Conservation (phyloP, 2,329 filamentous ascomycete species). For the Coleophoma cylindrospora region DNA sequence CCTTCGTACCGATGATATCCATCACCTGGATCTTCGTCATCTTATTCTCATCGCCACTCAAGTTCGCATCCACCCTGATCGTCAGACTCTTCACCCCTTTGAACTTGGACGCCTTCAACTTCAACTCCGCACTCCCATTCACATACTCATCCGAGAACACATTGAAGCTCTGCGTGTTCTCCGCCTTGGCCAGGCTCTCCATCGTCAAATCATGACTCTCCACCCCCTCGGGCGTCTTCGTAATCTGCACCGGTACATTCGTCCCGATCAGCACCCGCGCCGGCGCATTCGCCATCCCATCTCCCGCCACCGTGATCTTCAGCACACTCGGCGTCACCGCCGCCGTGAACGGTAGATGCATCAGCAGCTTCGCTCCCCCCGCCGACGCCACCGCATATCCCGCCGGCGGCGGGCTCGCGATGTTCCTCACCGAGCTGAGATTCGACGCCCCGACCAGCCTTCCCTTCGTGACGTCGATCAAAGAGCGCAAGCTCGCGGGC, state of each 20-base stretch:
- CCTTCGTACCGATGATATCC: conserved; percentile 20
- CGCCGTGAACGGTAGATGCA: conserved; percentile 19
- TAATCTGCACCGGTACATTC: conserved; percentile 16
- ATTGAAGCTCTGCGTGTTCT: conserved; percentile 21
- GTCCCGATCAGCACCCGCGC: conserved; percentile 19
- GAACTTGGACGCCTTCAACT: conserved; percentile 24
- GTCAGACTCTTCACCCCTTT: conserved; percentile 20
- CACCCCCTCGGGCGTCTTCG: conserved; percentile 12
- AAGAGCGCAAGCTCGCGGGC: conserved; percentile 13
- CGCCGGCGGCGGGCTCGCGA: conserved; percentile 20
- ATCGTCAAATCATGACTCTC: conserved; percentile 20
- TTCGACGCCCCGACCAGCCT: conserved; percentile 17
- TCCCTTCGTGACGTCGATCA: conserved; percentile 17
- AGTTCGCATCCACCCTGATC: conserved; percentile 21
- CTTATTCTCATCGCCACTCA: conserved; percentile 19
- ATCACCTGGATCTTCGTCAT: conserved; percentile 18
- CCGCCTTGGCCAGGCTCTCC: conserved; percentile 19
- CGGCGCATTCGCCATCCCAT: conserved; percentile 15
- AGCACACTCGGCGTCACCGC: conserved; percentile 15
- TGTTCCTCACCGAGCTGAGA: conserved; percentile 19
- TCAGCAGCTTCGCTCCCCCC: conserved; percentile 12
- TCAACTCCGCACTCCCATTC: conserved; percentile 18
- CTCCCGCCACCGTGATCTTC: conserved; percentile 15
- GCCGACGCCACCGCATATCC: conserved; percentile 19
- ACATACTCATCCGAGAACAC: conserved; percentile 23